These are phyloP conservation scores for Cordia subcordata DNA, from an alignment of 257 asterid genomes.

Conservation along the genomic window DNA sequence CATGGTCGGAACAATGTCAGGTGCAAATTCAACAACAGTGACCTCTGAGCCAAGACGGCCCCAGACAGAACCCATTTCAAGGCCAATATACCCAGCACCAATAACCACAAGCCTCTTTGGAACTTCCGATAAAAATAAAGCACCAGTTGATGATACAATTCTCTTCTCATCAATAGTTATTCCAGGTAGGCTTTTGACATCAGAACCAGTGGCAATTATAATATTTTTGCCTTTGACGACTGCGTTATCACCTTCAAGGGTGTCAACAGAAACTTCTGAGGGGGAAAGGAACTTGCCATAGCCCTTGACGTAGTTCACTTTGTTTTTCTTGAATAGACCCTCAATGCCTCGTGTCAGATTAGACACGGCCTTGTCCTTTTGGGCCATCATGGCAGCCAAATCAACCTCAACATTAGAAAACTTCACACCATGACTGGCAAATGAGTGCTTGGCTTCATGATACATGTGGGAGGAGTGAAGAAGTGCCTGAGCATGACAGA, in stretches of 20 bases:
- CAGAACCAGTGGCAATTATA: constrained; percentile 92
- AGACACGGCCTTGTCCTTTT: constrained; percentile 91
- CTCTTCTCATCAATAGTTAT: constrained; percentile 42
- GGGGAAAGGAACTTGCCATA: constrained; percentile 91
- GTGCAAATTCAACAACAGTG: constrained; percentile 79
- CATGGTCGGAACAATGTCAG: constrained; percentile 92
- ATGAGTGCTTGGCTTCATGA: constrained; percentile 90
- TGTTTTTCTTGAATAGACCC: constrained; percentile 95
- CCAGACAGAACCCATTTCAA: constrained; percentile 99
- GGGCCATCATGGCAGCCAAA: constrained; percentile 87
- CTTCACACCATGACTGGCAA: constrained; percentile 88
- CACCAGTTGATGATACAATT: constrained; percentile 46
- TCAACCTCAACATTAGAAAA: constrained; percentile 82
- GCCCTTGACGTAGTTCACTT: constrained; percentile 88
- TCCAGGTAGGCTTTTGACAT: constrained; percentile 42
- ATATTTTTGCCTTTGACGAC: constrained; percentile 88
- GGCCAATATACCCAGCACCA: constrained; percentile 96
- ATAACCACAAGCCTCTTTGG: constrained; percentile 82
- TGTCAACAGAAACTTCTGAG: constrained; percentile 81
- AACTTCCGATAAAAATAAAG: constrained; percentile 56
- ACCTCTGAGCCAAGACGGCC: constrained; percentile 94
- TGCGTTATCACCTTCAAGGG: constrained; percentile 65
- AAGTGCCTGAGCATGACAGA: constrained; percentile 58
- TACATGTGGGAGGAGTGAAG: constrained; percentile 98
- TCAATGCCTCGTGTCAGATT: constrained; percentile 88